phyloP scores from a whole-genome alignment of 176 grass and related monocot genomes.

The Ensete ventricosum region DNA sequence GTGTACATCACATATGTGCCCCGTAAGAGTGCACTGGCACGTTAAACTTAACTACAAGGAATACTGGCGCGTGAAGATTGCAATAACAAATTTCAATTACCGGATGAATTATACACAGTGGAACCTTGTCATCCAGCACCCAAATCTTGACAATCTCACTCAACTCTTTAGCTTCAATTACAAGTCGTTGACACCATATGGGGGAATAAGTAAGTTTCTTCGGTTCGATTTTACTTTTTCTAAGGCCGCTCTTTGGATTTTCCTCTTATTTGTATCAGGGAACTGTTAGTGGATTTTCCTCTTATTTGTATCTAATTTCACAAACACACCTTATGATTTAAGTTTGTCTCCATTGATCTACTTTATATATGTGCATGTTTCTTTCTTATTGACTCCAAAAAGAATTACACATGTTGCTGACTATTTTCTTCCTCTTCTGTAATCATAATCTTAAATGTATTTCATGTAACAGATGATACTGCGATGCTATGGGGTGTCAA shows the following conservation, averaged over 20 bases:
- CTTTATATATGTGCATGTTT: too few relatives aligned
- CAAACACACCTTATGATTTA: neutral
- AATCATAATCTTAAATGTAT: neutral
- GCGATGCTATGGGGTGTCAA: conserved; percentile 20
- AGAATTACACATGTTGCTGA: too few relatives aligned
- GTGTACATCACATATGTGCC: conserved; percentile 13
- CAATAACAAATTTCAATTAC: conserved; percentile 19
- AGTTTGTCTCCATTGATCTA: too few relatives aligned
- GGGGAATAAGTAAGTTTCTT: conserved; percentile 11
- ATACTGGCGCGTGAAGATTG: conserved; percentile 14
- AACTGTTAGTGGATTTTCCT: neutral
- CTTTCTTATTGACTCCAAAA: too few relatives aligned
- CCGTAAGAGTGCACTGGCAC: conserved; percentile 15
- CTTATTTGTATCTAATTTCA: neutral
- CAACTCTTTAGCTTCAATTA: conserved; percentile 15
- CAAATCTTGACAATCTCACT: conserved; percentile 12
- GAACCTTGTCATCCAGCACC: conserved; percentile 13
- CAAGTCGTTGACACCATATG: conserved; percentile 12
- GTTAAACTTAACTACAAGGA: conserved; percentile 18
- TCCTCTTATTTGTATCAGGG: neutral
- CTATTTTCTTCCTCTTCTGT: too few relatives aligned
- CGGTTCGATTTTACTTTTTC: neutral
- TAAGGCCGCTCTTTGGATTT: neutral
- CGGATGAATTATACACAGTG: conserved; percentile 16
- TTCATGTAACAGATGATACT: conserved; percentile 9